Base-by-base conservation (phyloP, 2,329 filamentous ascomycete species). In the Anisogramma anomala region DNA sequence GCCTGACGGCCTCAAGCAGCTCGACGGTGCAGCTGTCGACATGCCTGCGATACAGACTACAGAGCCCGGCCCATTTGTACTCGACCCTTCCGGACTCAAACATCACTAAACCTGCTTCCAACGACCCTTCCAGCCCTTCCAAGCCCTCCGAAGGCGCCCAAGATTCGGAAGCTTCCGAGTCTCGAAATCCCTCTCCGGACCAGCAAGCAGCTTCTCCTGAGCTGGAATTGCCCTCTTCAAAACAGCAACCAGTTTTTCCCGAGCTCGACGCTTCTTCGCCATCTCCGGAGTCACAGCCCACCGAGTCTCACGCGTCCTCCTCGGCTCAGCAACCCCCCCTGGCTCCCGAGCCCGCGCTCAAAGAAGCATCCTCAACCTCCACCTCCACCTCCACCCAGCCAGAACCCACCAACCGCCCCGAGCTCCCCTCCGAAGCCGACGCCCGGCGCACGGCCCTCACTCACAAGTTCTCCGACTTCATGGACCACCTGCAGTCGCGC, bases 401-500 rank as follows among this genome's bases (percentile, higher is more conserved):
- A 30, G 33, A 14, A 32, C 36, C 45, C 25, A 9, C 4, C 10
- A 4, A 36, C 22, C 8, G 35, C 33, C 50, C 54, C 36, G 56
- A 65, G 17, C 66, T 71, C 34, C 68, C 68, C 36, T 71, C 67
- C n/a, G 53, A 61, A 45, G 53, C 58, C 51, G 67, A 70, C 51
- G 57, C 59, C 23, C 64, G 62, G 23, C 67, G 66, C 40, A 62
- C 61, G 23, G 55, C 54, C 19, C 54, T 68, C 19, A 63, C 62
- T 13, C 61, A 65, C 33, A 61, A 62, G 48, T 76, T 91, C 57
- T 76, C 74, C 35, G 62, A 72, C 42, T 66, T 93, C 57, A 93
- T 96, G 84, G 91, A 98, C 64, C 79, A 84, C 49, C 60, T 95
- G 15, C 86, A 96, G 57, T 76, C 81, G 23, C 87, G 89, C 52